Percentiles rank a stretch among this genome's conserved stretches.
phyloP scores from a whole-genome alignment of 805 yeast genomes.

The Lipomyces spencermartinsiae region DNA sequence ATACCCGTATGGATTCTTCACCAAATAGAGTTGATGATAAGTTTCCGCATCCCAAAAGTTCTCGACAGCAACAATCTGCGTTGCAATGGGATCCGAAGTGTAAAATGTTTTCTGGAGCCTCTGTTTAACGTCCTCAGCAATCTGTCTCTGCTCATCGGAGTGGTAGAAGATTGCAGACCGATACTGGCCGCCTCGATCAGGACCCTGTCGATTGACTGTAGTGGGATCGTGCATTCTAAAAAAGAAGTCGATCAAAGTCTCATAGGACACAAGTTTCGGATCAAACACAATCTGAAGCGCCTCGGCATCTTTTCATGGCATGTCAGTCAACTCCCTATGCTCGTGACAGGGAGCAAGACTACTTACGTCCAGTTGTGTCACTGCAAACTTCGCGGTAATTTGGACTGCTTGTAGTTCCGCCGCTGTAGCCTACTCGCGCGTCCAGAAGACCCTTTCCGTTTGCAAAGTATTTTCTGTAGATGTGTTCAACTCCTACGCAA shows the following conservation, averaged over 20 bases:
- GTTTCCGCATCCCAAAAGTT: constrained; percentile 94
- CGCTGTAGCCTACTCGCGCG: constrained; percentile 87
- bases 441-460: constrained; percentile 69
- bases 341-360: not conserved
- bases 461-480: constrained; percentile 72
- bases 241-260: constrained; percentile 77
- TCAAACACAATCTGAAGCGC: constrained; percentile 82
- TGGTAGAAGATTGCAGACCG: constrained; percentile 80
- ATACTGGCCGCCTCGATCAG: constrained; percentile 88
- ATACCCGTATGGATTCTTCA: constrained; percentile 78
- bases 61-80: constrained; percentile 69
- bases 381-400: constrained; percentile 75
- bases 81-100: constrained; percentile 66
- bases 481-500: constrained; percentile 64
- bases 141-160: constrained; percentile 54
- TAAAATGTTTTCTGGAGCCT: constrained; percentile 76
- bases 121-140: constrained; percentile 55
- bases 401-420: constrained; percentile 65
- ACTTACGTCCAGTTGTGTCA: constrained; percentile 65
- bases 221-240: constrained; percentile 96
- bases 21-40: constrained; percentile 85
- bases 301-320: constrained; percentile 61
- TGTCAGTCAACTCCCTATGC: not conserved
- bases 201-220: constrained; percentile 80
- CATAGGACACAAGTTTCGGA: constrained; percentile 64